Base-by-base conservation (phyloP, 805 yeast genomes). In the Kuraishia piskuri region DNA sequence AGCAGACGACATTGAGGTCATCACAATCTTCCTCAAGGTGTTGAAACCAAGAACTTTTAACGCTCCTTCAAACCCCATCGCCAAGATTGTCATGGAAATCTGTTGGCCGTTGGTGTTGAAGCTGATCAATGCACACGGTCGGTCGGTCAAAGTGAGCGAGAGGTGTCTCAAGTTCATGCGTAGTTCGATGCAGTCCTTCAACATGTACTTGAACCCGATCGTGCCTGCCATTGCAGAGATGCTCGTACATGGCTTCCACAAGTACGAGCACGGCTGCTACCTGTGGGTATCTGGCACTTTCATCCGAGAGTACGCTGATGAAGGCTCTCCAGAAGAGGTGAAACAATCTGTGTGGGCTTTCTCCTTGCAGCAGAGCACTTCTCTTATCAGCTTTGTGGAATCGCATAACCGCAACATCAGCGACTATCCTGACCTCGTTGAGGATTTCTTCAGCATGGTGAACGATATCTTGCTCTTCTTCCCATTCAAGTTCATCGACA, bases 231-330 rank as follows among this genome's bases (percentile, higher is more conserved):
- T 90, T 44, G 89, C 90, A 1, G 83, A 78, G 53, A 68, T 84
- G 50, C 74, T 90, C 53, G 84, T 80, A 21, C 75, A 76, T 44
- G 94, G 95, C 1, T 91, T 90, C 69, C 76, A 82, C 48, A 69
- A 70, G 24, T 85, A 86, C 21, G 79, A 82, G 37, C 80, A 72
- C 61, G 97, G 97, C 3, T 88, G 96, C 65, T 90, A 86, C 63
- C 70, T 91, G 53, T 91, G 96, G 94, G 92, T 88, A 14, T 84
- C 96, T 2, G 97, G 97, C 8, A 76, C 86, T 9, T 71, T 90
- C 24, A 81, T 88, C 52, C 80, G 88, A 54, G 92, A 88, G 56
- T 91, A 77, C 58, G 85, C 83, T 58, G 77, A 72, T 54, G 70
- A 68, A 24, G 67, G 70, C n/a, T 75, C 56, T 7, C 51, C 64